These are phyloP conservation scores for Centella asiatica DNA, from an alignment of 129 eudicot species.

Conservation along the genomic window DNA sequence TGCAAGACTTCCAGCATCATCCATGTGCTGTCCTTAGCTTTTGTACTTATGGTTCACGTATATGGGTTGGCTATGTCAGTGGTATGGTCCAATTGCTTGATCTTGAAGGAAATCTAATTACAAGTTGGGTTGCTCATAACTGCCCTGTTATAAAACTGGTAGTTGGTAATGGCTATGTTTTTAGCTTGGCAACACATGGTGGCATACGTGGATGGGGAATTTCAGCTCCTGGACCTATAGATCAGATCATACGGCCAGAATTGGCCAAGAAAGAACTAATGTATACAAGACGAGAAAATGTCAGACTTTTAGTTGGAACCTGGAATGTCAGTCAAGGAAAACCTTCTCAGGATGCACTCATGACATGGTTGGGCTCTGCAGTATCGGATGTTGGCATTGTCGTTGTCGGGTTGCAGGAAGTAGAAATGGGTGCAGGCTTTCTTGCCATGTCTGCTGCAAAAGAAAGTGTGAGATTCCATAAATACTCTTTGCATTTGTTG, in stretches of 20 bases:
- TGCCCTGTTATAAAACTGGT: constrained; percentile 80
- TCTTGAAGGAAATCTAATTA: constrained; percentile 65
- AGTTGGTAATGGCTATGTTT: constrained; percentile 57
- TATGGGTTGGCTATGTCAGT: constrained; percentile 91
- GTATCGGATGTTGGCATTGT: constrained; percentile 75
- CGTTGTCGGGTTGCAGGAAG: constrained; percentile 92
- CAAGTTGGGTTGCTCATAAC: constrained; percentile 88
- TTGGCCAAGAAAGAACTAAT: constrained; percentile 53
- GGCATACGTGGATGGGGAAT: constrained; percentile 94
- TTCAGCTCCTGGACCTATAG: constrained; percentile 88
- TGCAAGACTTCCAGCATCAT: constrained; percentile 73
- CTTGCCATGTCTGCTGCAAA: constrained; percentile 99
- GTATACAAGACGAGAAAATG: constrained; percentile 60
- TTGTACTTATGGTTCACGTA: constrained; percentile 63
- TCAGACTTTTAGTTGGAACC: constrained; percentile 71
- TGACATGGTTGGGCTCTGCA: constrained; percentile 69
- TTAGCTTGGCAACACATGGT: constrained; percentile 90
- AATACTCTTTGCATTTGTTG: constrained; percentile 5
- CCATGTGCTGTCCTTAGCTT: constrained; percentile 74
- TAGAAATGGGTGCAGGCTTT: constrained; percentile 99
- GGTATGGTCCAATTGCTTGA: constrained; percentile 82
- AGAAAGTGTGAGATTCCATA: constrained; percentile 72
- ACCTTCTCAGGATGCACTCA: constrained; percentile 74
- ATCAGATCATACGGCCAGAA: constrained; percentile 50
- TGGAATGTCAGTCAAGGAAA: constrained; percentile 98